Evolutionary conservation across 2,329 filamentous ascomycete species (phyloP).

Genomic region (Fusarium odoratissimum): DNA sequence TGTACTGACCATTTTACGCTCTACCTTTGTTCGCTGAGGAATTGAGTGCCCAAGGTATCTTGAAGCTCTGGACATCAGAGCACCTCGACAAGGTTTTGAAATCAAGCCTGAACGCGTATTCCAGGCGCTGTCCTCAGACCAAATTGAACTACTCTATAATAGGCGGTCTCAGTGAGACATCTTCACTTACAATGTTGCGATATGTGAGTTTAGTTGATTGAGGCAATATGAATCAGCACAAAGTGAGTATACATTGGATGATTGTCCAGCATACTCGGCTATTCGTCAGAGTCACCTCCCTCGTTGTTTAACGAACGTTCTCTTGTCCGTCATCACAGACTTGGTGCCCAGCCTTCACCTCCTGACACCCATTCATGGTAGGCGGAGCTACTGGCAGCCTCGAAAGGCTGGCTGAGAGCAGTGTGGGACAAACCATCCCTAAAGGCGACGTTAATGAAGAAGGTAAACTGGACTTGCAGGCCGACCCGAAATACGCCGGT

Average conservation of each 20-base stretch:
- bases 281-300: background rate
- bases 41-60: background rate
- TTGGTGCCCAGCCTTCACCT: background rate
- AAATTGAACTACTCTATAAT: background rate
- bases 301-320: background rate
- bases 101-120: background rate
- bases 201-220: background rate
- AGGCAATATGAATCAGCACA: background rate
- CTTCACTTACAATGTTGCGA: background rate
- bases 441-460: background rate
- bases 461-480: constrained; percentile 2
- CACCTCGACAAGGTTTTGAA: background rate
- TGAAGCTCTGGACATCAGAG: background rate
- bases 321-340: background rate
- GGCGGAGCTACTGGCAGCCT: constrained; percentile 15
- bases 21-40: background rate
- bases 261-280: background rate
- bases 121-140: background rate
- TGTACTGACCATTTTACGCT: background rate
- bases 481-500: constrained; percentile 28
- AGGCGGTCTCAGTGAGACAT: background rate
- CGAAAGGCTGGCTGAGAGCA: constrained; percentile 14
- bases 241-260: background rate
- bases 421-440: constrained; percentile 7
- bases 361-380: constrained; percentile 4